phyloP scores from a whole-genome alignment of 805 yeast species.

The Starmera pachycereana region DNA sequence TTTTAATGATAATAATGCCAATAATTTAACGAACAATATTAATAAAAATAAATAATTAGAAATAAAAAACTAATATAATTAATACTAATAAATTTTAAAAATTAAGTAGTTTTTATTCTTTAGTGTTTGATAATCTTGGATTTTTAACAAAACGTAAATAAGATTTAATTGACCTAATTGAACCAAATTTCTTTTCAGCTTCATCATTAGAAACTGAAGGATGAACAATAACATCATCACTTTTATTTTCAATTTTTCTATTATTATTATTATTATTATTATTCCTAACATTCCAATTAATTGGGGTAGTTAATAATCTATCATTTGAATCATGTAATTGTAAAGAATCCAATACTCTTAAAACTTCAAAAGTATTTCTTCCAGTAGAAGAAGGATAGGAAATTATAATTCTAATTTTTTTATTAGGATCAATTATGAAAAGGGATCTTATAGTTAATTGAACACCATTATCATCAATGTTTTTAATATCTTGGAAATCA shows the following conservation, averaged over 20 bases:
- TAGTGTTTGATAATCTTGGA: conserved; percentile 25
- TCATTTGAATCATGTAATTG: conserved; percentile 54
- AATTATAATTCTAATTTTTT: conserved; percentile 50
- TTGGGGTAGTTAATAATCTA: conserved; percentile 46
- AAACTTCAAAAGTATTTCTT: conserved; percentile 65
- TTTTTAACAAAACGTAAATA: conserved; percentile 37
- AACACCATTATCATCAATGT: conserved; percentile 53
- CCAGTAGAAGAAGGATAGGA: conserved; percentile 70
- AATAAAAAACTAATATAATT: too few relatives aligned
- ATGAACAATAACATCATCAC: conserved; percentile 65
- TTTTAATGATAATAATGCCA: too few relatives aligned
- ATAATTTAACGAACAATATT: too few relatives aligned
- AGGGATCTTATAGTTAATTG: conserved; percentile 65
- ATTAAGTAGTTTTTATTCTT: background rate
- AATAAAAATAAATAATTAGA: too few relatives aligned
- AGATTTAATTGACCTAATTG: conserved; percentile 50
- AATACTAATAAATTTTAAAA: background rate
- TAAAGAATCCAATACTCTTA: conserved; percentile 60
- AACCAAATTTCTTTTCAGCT: conserved; percentile 52
- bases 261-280: too few relatives aligned
- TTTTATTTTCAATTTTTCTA: conserved; percentile 25
- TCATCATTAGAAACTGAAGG: conserved; percentile 51
- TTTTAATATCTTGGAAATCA: conserved; percentile 58
- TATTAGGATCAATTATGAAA: conserved; percentile 58
- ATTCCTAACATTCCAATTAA: conserved; percentile 42